Base-by-base conservation (phyloP, 352 stramenopile genomes). In the Thalassiosira livingstoniorum region DNA sequence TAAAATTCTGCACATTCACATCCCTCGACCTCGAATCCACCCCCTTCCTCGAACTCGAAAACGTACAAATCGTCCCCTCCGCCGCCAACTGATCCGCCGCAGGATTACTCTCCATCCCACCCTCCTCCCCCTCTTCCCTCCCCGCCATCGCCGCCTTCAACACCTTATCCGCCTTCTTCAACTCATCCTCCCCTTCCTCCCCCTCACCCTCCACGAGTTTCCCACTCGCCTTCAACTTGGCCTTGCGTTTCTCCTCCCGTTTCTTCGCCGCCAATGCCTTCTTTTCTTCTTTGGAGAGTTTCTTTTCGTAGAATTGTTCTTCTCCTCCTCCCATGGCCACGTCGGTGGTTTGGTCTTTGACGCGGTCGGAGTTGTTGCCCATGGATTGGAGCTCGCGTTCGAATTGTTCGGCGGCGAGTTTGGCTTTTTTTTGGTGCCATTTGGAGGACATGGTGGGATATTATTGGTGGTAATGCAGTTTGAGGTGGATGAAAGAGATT, bases 1-100 rank as follows among this genome's bases (percentile, higher is more conserved):
- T 94, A 42, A 95, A 93, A 76, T 95, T 94, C 29, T 86, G 82
- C 0, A 95, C 89, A 80, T 93, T 93, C 15, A 95, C 87, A 74
- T 95, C 92, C 4, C 90, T 80, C 42, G 75, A 86, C 31, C 91
- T 61, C 4, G 89, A 83, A 85, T 93, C 92, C 0, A 94, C 91
- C 27, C 89, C 89, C 66, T 93, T 93, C n/a, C 86, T 75, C 31
- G 32, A 82, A 15, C 83, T 57, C 4, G 86, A 67, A 78, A 90
- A 95, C 2, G 92, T 95, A 75, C 89, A 94, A 73, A 95, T 92
- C 0, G 91, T 94, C 15, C 92, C 92, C 11, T 90, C 81, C 21
- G 78, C 29, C 0, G 90, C 90, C 27, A 93, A 71, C 4, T 74
- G 53, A 61, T 93, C 90, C 0, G 88, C 80, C 4, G 76, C 77